These are phyloP conservation scores for Moesziomyces sp. DNA, from an alignment of 1,284 basidiomycete genomes.

Conservation along the genomic window DNA sequence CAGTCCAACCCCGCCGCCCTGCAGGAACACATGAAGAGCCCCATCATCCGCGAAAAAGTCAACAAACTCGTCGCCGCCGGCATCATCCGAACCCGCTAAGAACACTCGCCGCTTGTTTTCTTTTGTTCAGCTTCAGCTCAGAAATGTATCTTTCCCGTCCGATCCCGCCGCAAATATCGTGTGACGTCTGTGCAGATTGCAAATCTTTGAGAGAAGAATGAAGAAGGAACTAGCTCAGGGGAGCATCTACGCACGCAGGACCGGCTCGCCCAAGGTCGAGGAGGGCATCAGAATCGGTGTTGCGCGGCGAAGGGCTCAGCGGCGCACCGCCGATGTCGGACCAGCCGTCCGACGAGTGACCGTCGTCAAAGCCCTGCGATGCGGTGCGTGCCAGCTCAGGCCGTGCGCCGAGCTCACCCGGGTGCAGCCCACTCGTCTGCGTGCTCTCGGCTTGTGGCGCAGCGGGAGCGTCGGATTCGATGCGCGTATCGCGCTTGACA, in stretches of 20 bases:
- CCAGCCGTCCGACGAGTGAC: slow-evolving; percentile 50
- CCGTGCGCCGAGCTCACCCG: background rate
- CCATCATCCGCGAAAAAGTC: slow-evolving; percentile 81
- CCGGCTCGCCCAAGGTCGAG: background rate
- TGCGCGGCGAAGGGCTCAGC: slow-evolving; percentile 9
- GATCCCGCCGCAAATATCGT: background rate
- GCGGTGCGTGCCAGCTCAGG: background rate
- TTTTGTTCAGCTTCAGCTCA: background rate
- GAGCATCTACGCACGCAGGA: background rate
- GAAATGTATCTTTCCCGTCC: background rate
- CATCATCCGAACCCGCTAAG: slow-evolving; percentile 74
- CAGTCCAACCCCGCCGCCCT: slow-evolving; percentile 88
- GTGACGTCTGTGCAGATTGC: too few species aligned
- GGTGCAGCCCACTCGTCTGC: background rate
- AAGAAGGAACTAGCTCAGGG: too few species aligned
- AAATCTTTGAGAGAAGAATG: too few species aligned
- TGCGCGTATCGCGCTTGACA: slow-evolving; percentile 45
- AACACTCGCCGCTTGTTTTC: background rate
- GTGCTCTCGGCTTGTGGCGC: background rate
- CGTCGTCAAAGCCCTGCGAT: slow-evolving; percentile 4
- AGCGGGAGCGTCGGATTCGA: background rate
- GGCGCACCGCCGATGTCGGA: slow-evolving; percentile 48
- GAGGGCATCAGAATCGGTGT: background rate
- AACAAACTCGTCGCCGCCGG: slow-evolving; percentile 93
- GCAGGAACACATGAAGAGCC: slow-evolving; percentile 96